A percentile compares a stretch with the other conserved stretches of the same genome.
Evolutionary conservation across 805 yeast genomes (phyloP).

Genomic region (Candida coquimbonensis): DNA sequence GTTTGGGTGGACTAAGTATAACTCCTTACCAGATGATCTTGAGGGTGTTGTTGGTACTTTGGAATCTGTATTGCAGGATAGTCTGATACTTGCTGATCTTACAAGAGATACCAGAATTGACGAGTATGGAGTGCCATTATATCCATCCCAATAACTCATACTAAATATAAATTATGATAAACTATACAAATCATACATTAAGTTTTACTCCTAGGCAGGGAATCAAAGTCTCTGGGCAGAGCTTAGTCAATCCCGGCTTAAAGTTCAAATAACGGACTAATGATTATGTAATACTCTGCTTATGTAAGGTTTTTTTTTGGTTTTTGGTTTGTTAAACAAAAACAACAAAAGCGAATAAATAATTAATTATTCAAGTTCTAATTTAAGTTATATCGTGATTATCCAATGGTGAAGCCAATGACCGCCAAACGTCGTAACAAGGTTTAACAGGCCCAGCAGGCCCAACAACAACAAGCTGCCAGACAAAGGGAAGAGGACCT

Average conservation of each 20-base stretch:
- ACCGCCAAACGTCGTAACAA: constrained; percentile 20
- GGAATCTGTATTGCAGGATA: background rate
- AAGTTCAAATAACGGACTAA: no score
- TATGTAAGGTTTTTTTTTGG: no score
- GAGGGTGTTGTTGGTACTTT: background rate
- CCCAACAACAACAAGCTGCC: constrained; percentile 6
- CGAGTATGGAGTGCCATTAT: background rate
- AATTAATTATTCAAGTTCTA: background rate
- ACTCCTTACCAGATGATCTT: background rate
- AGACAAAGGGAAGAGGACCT: constrained; percentile 16
- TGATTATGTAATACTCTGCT: no score
- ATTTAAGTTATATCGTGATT: background rate
- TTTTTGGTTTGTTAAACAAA: no score
- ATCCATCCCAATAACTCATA: no score
- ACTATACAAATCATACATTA: no score
- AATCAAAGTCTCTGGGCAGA: no score
- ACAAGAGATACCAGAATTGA: background rate
- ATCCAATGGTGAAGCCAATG: constrained; percentile 19
- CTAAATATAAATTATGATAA: no score
- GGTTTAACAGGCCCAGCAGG: constrained; percentile 7
- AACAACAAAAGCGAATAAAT: background rate
- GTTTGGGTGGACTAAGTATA: background rate
- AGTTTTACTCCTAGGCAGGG: no score
- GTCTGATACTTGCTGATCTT: background rate
- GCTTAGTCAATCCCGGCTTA: no score